These are phyloP conservation scores for Pleurotus cornucopiae DNA, from an alignment of 768 basidiomycete species.

Conservation along the genomic window DNA sequence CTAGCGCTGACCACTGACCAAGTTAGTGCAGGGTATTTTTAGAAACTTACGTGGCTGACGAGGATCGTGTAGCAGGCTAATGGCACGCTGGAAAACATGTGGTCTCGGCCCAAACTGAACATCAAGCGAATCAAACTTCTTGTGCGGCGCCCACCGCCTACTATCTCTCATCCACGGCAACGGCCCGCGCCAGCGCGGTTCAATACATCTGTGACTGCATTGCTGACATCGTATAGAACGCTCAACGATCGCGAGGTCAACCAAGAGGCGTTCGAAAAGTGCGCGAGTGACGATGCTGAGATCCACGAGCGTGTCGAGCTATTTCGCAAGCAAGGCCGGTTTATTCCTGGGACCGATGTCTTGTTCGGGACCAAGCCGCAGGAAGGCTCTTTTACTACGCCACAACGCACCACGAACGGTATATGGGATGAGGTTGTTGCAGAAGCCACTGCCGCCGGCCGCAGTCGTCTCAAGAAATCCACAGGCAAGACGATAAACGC, in stretches of 20 bases:
- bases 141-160: constrained; percentile 59
- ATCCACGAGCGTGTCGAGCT: constrained; percentile 28
- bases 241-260: constrained; percentile 48
- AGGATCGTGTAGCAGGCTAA: not conserved
- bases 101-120: no score
- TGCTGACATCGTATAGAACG: constrained; percentile 60
- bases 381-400: constrained; percentile 22
- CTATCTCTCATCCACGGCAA: constrained; percentile 65
- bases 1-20: not conserved
- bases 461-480: constrained; percentile 23
- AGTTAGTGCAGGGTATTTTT: not conserved
- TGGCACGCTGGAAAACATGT: no score
- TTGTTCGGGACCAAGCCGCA: constrained; percentile 25
- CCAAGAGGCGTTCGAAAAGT: constrained; percentile 21
- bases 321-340: constrained; percentile 32
- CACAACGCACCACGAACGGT: constrained; percentile 35
- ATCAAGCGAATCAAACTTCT: constrained; percentile 66
- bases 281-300: constrained; percentile 23
- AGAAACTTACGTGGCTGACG: not conserved
- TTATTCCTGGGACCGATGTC: constrained; percentile 33
- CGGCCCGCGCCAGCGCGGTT: constrained; percentile 49
- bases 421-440: constrained; percentile 59
- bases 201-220: constrained; percentile 47
- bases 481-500: constrained; percentile 35
- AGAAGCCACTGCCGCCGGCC: constrained; percentile 29